These are phyloP conservation scores for Ogataea pilisensis DNA, from an alignment of 805 yeast species.

Conservation along the genomic window DNA sequence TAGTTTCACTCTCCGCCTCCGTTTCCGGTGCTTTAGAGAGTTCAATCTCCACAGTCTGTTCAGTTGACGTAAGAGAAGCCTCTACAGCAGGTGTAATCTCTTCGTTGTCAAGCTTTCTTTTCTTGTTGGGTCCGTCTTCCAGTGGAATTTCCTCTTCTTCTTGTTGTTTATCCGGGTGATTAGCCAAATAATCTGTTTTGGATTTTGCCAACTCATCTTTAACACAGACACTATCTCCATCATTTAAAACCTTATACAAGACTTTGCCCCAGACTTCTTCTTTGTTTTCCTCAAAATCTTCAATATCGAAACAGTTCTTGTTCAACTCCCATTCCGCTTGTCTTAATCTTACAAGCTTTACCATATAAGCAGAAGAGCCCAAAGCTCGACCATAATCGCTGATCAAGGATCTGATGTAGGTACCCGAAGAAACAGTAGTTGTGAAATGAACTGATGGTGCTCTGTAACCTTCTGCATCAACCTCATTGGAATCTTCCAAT, in stretches of 20 bases:
- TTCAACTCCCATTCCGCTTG: slow-evolving; percentile 86
- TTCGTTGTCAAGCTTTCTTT: background rate
- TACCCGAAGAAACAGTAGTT: slow-evolving; percentile 87
- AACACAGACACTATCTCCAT: slow-evolving; percentile 38
- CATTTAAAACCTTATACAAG: slow-evolving; percentile 47
- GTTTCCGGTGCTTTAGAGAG: no score
- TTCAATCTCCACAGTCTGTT: no score
- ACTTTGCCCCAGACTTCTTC: slow-evolving; percentile 71
- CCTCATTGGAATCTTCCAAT: slow-evolving; percentile 32
- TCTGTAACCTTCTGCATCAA: slow-evolving; percentile 37
- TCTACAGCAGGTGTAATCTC: no score
- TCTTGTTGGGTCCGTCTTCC: background rate
- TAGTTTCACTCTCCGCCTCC: no score
- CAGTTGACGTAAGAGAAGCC: no score
- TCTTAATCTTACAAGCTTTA: slow-evolving; percentile 60
- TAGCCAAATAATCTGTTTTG: slow-evolving; percentile 16
- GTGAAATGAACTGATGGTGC: slow-evolving; percentile 72
- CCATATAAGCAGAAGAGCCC: slow-evolving; percentile 85
- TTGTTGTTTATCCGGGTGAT: slow-evolving; percentile 3
- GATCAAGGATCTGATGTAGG: slow-evolving; percentile 84
- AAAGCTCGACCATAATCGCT: slow-evolving; percentile 86
- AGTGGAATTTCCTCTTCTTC: background rate
- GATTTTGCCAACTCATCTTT: slow-evolving; percentile 34
- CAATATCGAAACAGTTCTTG: slow-evolving; percentile 60
- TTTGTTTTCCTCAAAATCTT: slow-evolving; percentile 57